These are phyloP conservation scores for Saprolegnia diclina DNA, from an alignment of 352 stramenopile species.

Conservation along the genomic window DNA sequence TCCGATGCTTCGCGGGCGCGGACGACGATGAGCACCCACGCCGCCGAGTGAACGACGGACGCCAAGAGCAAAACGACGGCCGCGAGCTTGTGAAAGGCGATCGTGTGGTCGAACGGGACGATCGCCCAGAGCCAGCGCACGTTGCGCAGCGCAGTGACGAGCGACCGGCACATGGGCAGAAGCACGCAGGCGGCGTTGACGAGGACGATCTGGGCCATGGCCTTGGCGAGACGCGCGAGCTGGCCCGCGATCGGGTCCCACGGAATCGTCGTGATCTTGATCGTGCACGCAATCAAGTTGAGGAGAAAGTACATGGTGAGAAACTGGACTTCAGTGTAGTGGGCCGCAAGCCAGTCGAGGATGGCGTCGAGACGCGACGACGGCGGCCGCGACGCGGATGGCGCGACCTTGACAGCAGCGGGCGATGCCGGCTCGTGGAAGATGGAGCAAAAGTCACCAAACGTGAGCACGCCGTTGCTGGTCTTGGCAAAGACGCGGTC, in stretches of 20 bases:
- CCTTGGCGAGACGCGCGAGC: slow-evolving; percentile 38
- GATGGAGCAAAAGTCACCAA: slow-evolving; percentile 1
- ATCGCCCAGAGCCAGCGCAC: slow-evolving; percentile 1
- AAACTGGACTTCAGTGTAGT: slow-evolving; percentile 29
- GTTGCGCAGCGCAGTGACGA: slow-evolving; percentile 29
- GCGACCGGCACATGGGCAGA: slow-evolving; percentile 35
- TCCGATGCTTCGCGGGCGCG: slow-evolving; percentile 21
- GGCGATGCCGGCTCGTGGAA: background rate
- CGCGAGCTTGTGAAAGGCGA: slow-evolving; percentile 37
- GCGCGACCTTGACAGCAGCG: background rate
- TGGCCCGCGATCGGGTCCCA: slow-evolving; percentile 30
- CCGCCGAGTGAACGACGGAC: slow-evolving; percentile 35
- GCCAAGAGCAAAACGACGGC: slow-evolving; percentile 32
- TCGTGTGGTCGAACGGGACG: slow-evolving; percentile 34
- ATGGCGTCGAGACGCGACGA: no score
- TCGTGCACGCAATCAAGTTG: slow-evolving; percentile 31
- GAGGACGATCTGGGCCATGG: slow-evolving; percentile 38
- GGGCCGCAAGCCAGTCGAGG: background rate
- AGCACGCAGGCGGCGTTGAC: slow-evolving; percentile 37
- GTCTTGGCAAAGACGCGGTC: slow-evolving; percentile 16
- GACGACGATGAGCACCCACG: slow-evolving; percentile 35
- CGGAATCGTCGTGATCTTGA: slow-evolving; percentile 32
- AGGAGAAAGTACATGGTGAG: slow-evolving; percentile 31
- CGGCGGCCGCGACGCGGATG: background rate
- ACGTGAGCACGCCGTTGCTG: background rate